A percentile compares a stretch with the other conserved stretches of the same genome.
Evolutionary conservation across 768 basidiomycete genomes (phyloP).

Genomic region (Podaxis mareebaensis): DNA sequence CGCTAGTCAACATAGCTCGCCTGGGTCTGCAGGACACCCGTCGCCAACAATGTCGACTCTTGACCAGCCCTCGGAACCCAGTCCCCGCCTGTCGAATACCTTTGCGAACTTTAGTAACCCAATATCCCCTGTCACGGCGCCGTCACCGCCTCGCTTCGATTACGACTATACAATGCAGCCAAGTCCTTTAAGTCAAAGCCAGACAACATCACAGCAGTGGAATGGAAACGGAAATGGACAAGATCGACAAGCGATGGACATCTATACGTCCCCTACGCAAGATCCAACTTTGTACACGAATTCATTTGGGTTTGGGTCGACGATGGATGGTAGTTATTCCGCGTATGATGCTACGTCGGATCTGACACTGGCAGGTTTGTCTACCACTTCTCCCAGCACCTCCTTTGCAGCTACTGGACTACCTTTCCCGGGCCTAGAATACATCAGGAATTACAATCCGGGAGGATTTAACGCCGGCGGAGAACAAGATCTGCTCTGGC

Average conservation of each 20-base stretch:
- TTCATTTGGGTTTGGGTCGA: constrained; percentile 42
- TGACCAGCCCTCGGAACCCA: constrained; percentile 46
- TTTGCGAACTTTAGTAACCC: constrained; percentile 49
- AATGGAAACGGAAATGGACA: constrained; percentile 38
- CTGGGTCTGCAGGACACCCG: constrained; percentile 69
- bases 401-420: constrained; percentile 70
- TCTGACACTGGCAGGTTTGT: constrained; percentile 42
- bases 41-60: constrained; percentile 62
- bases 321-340: constrained; percentile 42
- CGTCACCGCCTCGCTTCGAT: constrained; percentile 58
- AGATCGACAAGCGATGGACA: constrained; percentile 32
- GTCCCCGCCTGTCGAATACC: constrained; percentile 50
- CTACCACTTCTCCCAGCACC: constrained; percentile 61
- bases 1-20: constrained; percentile 73
- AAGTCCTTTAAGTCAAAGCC: constrained; percentile 38
- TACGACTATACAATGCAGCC: constrained; percentile 50
- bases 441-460: constrained; percentile 71
- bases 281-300: constrained; percentile 48
- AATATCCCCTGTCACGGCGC: constrained; percentile 51
- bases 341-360: constrained; percentile 42
- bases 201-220: constrained; percentile 45
- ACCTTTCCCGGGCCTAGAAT: constrained; percentile 86
- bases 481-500: constrained; percentile 56
- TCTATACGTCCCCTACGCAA: constrained; percentile 41
- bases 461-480: constrained; percentile 42